Evolutionary conservation across 805 yeast species (phyloP).

Genomic region (Clavispora carvajalis): DNA sequence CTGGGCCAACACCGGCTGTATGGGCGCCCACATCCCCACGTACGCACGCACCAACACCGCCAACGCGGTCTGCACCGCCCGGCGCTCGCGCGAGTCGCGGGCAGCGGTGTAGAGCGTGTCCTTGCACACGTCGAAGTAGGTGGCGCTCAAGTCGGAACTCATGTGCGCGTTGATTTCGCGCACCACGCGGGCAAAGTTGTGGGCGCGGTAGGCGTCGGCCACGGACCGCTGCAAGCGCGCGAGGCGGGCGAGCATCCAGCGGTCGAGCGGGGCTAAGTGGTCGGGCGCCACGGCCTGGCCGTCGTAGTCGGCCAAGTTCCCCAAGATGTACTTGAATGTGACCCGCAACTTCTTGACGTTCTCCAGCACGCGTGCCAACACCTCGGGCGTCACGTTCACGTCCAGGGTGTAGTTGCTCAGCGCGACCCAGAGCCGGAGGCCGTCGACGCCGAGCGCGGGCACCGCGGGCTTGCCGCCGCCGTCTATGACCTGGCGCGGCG

Average conservation of each 20-base stretch:
- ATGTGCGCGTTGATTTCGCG: slow-evolving; percentile 66
- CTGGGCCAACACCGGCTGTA: slow-evolving; percentile 78
- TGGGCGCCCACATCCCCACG: slow-evolving; percentile 68
- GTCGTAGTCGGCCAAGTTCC: slow-evolving; percentile 54
- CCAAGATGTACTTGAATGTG: slow-evolving; percentile 75
- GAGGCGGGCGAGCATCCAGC: slow-evolving; percentile 55
- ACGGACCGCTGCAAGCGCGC: slow-evolving; percentile 40
- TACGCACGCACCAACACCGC: slow-evolving; percentile 54
- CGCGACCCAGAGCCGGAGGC: slow-evolving; percentile 85
- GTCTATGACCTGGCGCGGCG: slow-evolving; percentile 61
- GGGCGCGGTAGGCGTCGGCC: slow-evolving; percentile 43
- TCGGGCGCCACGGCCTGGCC: slow-evolving; percentile 32
- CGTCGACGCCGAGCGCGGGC: slow-evolving; percentile 82
- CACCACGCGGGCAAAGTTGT: slow-evolving; percentile 66
- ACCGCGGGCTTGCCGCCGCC: slow-evolving; percentile 45
- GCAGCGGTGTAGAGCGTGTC: slow-evolving; percentile 78
- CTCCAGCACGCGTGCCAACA: slow-evolving; percentile 72
- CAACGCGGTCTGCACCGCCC: slow-evolving; percentile 64
- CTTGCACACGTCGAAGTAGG: slow-evolving; percentile 81
- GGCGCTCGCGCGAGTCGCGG: slow-evolving; percentile 42
- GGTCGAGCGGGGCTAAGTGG: slow-evolving; percentile 45
- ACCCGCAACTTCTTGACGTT: slow-evolving; percentile 75
- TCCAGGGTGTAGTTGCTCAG: slow-evolving; percentile 83
- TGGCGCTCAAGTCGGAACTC: slow-evolving; percentile 70
- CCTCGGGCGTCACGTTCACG: slow-evolving; percentile 65